Evolutionary conservation across 495 filamentous ascomycete species (phyloP).

Genomic region (Astrothelium subdiscretum): DNA sequence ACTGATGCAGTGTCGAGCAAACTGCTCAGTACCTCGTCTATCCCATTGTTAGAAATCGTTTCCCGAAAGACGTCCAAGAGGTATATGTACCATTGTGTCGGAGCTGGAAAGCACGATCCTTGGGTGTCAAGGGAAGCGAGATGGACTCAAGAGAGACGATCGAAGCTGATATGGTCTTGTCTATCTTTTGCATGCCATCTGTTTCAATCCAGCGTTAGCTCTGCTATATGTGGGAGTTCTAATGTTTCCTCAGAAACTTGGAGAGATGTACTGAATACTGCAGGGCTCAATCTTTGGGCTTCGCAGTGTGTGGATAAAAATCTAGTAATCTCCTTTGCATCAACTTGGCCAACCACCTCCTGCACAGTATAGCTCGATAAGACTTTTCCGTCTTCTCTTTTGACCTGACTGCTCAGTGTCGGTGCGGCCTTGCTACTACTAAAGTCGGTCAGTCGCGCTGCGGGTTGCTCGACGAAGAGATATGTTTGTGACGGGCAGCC

Average conservation of each 20-base stretch:
- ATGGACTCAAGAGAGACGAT: conserved; percentile 43
- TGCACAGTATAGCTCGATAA: conserved; percentile 7
- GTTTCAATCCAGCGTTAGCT: background rate
- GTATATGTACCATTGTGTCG: conserved; percentile 31
- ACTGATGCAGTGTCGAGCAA: conserved; percentile 43
- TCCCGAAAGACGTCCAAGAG: background rate
- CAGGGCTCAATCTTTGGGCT: background rate
- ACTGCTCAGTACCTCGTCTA: conserved; percentile 51
- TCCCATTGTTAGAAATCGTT: background rate
- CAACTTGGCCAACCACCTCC: conserved; percentile 20
- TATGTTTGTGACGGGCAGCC: conserved; percentile 38
- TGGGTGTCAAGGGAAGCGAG: conserved; percentile 29
- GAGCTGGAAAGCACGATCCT: conserved; percentile 33
- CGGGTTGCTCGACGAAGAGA: background rate
- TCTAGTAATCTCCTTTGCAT: background rate
- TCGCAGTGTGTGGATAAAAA: background rate
- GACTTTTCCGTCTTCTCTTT: background rate
- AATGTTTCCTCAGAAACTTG: background rate
- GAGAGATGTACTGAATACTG: conserved; percentile 4
- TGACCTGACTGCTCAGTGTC: background rate
- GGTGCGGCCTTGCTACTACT: background rate
- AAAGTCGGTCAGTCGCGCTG: background rate
- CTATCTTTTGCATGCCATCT: too few species aligned
- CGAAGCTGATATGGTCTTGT: background rate
- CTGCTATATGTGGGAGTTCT: background rate